A percentile compares a stretch with the other conserved stretches of the same genome.
These are phyloP conservation scores for Linderina pennispora DNA, from an alignment of 192 early-diverging fungal species.

Conservation along the genomic window DNA sequence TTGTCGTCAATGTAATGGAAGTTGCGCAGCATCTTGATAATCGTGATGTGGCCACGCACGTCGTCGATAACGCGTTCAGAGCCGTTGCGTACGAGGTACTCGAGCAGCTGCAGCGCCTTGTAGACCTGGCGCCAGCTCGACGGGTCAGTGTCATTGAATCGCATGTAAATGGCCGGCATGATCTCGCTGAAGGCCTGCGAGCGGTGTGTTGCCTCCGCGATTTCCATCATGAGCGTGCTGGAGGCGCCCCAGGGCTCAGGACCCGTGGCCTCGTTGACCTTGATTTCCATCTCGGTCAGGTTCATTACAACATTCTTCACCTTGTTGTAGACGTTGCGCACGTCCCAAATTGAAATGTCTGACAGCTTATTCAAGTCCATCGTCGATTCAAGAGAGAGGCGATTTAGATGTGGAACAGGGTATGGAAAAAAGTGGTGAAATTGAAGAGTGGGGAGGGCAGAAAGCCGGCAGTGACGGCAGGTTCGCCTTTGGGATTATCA, in stretches of 20 bases:
- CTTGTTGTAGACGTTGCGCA: constrained; percentile 55
- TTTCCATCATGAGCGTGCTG: constrained; percentile 88
- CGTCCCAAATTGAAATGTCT: constrained; percentile 53
- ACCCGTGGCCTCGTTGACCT: constrained; percentile 88
- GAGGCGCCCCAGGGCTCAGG: constrained; percentile 95
- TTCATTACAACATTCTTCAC: constrained; percentile 88
- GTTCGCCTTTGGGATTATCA: too few species aligned
- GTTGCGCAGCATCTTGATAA: constrained; percentile 79
- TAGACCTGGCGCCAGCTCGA: constrained; percentile 93
- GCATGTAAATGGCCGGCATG: constrained; percentile 87
- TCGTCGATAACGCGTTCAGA: constrained; percentile 89
- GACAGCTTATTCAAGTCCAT: constrained; percentile 44
- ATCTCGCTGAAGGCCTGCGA: constrained; percentile 93
- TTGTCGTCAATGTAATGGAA: constrained; percentile 90
- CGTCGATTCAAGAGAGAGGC: background rate
- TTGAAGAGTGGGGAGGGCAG: background rate
- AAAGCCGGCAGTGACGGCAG: background rate
- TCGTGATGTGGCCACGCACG: constrained; percentile 77
- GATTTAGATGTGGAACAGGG: background rate
- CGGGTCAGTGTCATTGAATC: constrained; percentile 77
- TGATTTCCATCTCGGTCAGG: constrained; percentile 88
- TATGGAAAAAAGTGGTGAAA: background rate
- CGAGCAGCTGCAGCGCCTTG: constrained; percentile 90
- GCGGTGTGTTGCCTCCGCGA: constrained; percentile 82
- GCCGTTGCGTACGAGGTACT: constrained; percentile 94